Conservation (phyloP, 2,329 filamentous ascomycete genomes). For the Chaetomiaceae sp. region DNA sequence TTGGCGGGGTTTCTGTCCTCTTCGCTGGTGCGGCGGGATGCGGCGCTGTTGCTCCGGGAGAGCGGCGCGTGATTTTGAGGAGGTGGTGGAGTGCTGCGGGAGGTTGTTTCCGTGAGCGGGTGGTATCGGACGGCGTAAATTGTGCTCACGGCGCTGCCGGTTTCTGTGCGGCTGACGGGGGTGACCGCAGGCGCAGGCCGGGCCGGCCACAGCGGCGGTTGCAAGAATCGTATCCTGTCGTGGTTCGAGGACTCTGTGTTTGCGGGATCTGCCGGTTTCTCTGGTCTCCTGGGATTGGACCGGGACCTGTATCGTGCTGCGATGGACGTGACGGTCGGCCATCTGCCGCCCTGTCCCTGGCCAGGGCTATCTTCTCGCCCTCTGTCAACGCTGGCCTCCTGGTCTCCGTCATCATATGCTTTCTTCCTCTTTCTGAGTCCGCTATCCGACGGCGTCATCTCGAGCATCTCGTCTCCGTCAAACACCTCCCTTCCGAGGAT, state of each 20-base stretch:
- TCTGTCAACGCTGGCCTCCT: constrained; percentile 17
- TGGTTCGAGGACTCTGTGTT: constrained; percentile 22
- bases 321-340: constrained; percentile 38
- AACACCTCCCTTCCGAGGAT: constrained; percentile 88
- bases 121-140: constrained; percentile 56
- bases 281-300: constrained; percentile 20
- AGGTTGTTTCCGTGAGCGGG: constrained; percentile 46
- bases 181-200: constrained; percentile 50
- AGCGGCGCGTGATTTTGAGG: constrained; percentile 21
- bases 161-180: constrained; percentile 56
- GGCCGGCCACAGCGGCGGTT: constrained; percentile 49
- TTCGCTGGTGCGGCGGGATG: constrained; percentile 22
- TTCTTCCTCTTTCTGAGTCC: constrained; percentile 39
- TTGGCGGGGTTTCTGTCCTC: constrained; percentile 12
- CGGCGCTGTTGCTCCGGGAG: constrained; percentile 32
- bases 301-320: constrained; percentile 33
- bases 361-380: constrained; percentile 18
- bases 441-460: constrained; percentile 48
- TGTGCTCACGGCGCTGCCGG: constrained; percentile 59
- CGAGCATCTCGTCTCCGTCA: constrained; percentile 88
- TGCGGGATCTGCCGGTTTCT: constrained; percentile 8
- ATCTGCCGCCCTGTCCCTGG: constrained; percentile 30
- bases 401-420: constrained; percentile 27
- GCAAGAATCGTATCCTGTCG: constrained; percentile 33
- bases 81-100: constrained; percentile 39